phyloP scores from a whole-genome alignment of 2,329 filamentous ascomycete genomes.

The Calycina marina region DNA sequence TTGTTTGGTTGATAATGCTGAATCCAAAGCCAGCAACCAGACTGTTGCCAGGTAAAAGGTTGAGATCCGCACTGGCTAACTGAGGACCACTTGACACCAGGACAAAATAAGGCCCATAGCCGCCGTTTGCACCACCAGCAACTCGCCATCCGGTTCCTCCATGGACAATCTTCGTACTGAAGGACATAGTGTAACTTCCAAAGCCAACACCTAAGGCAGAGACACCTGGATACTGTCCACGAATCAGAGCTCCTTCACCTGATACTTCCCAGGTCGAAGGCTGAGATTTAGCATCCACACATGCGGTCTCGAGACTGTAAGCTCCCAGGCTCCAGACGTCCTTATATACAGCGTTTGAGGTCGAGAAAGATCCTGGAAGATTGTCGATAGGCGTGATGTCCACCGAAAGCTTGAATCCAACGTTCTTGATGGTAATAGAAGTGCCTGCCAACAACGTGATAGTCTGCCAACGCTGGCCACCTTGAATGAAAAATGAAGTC shows the following conservation, averaged over 20 bases:
- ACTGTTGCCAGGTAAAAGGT: too few relatives aligned
- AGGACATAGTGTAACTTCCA: slow-evolving; percentile 25
- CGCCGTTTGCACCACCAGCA: too few relatives aligned
- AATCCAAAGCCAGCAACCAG: slow-evolving; percentile 24
- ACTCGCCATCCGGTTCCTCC: slow-evolving; percentile 27
- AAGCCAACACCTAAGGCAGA: slow-evolving; percentile 15
- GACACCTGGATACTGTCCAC: slow-evolving; percentile 22
- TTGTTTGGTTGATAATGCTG: slow-evolving; percentile 25
- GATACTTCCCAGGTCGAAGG: slow-evolving; percentile 24
- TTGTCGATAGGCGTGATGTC: slow-evolving; percentile 11
- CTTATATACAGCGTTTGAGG: slow-evolving; percentile 21
- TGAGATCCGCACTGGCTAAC: too few relatives aligned
- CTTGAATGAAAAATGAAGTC: slow-evolving; percentile 25
- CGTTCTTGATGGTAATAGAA: slow-evolving; percentile 19
- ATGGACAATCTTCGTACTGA: slow-evolving; percentile 25
- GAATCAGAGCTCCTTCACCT: slow-evolving; percentile 23
- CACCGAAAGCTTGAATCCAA: slow-evolving; percentile 23
- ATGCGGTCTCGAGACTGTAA: slow-evolving; percentile 22
- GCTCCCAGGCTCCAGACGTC: slow-evolving; percentile 27
- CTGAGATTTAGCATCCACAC: slow-evolving; percentile 25
- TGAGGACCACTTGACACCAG: too few relatives aligned
- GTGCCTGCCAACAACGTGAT: slow-evolving; percentile 24
- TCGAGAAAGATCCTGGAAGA: slow-evolving; percentile 21
- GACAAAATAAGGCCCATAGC: too few relatives aligned
- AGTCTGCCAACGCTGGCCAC: slow-evolving; percentile 27